Conservation (phyloP, 2,329 filamentous ascomycete genomes). For the Biscogniauxia sp. region DNA sequence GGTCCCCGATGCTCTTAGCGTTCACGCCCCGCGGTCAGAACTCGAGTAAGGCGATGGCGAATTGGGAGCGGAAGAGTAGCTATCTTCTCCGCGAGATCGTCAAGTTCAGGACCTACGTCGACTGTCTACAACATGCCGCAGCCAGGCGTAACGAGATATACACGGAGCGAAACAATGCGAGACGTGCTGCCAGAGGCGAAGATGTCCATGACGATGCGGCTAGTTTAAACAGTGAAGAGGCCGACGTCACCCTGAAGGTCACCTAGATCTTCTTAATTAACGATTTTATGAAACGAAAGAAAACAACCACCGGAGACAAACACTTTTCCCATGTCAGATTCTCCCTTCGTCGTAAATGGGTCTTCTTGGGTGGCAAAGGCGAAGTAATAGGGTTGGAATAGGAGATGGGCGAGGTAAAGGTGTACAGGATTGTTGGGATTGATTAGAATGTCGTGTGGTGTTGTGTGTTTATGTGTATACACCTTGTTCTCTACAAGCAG, state of each 20-base stretch:
- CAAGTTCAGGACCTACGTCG: conserved; percentile 94
- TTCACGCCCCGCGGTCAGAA: conserved; percentile 85
- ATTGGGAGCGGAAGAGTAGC: conserved; percentile 95
- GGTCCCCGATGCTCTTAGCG: conserved; percentile 82
- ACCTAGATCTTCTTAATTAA: conserved; percentile 7
- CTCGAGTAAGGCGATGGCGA: conserved; percentile 79
- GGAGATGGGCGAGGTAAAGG: too few species aligned
- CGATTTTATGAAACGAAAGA: neutral
- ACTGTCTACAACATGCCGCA: conserved; percentile 72
- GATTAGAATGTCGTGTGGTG: too few species aligned
- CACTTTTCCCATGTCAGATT: neutral
- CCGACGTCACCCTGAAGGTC: conserved; percentile 16
- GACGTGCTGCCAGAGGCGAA: conserved; percentile 46
- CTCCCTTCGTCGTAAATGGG: neutral
- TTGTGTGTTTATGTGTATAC: too few species aligned
- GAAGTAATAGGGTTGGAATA: neutral
- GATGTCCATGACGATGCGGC: conserved; percentile 40
- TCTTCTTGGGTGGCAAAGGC: neutral
- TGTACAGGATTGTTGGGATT: too few species aligned
- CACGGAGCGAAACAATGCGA: conserved; percentile 52
- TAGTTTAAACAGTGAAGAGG: conserved; percentile 13
- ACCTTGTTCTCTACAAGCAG: too few species aligned
- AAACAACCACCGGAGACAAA: neutral
- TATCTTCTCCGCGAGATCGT: conserved; percentile 92
- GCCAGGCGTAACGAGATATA: conserved; percentile 70